Percentiles rank a stretch among this genome's conserved stretches.
phyloP scores from a whole-genome alignment of 2,329 filamentous ascomycete genomes.

The Ophiostoma ulmi region DNA sequence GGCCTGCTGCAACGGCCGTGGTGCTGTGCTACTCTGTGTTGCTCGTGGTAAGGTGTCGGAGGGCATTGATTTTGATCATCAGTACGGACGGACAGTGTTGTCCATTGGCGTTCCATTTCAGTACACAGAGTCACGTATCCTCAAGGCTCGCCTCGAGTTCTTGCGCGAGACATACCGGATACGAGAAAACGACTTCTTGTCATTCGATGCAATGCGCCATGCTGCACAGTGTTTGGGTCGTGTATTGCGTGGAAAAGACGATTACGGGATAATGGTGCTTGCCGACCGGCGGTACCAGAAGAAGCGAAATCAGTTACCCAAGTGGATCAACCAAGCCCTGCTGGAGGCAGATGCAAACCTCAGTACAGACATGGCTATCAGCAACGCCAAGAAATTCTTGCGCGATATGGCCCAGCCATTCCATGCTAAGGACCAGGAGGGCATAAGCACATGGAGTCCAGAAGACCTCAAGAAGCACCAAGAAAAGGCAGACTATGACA shows the following conservation, averaged over 20 bases:
- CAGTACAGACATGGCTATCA: slow-evolving; percentile 91
- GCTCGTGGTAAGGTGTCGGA: slow-evolving; percentile 96
- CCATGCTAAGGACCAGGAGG: slow-evolving; percentile 75
- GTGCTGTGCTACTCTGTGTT: slow-evolving; percentile 88
- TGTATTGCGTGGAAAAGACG: slow-evolving; percentile 91
- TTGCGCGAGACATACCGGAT: slow-evolving; percentile 96
- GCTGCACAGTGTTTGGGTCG: slow-evolving; percentile 93
- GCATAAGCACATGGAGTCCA: slow-evolving; percentile 70
- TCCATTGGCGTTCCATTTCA: slow-evolving; percentile 98
- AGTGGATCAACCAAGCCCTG: slow-evolving; percentile 91
- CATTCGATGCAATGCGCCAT: slow-evolving; percentile 99
- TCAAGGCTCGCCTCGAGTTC: slow-evolving; percentile 93
- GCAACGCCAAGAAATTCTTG: slow-evolving; percentile 82
- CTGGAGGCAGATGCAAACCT: slow-evolving; percentile 81
- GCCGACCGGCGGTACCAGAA: slow-evolving; percentile 91
- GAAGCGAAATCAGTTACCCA: slow-evolving; percentile 83
- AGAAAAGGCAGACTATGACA: slow-evolving; percentile 65
- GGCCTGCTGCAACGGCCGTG: slow-evolving; percentile 93
- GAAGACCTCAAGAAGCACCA: slow-evolving; percentile 56
- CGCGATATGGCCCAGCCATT: slow-evolving; percentile 90
- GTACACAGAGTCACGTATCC: slow-evolving; percentile 94
- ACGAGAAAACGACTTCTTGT: slow-evolving; percentile 93
- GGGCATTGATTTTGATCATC: slow-evolving; percentile 98
- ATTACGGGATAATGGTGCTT: slow-evolving; percentile 99
- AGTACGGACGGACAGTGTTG: slow-evolving; percentile 91